Evolutionary conservation across 192 early-diverging fungal genomes (phyloP).

Genomic region (Piromyces sp.): DNA sequence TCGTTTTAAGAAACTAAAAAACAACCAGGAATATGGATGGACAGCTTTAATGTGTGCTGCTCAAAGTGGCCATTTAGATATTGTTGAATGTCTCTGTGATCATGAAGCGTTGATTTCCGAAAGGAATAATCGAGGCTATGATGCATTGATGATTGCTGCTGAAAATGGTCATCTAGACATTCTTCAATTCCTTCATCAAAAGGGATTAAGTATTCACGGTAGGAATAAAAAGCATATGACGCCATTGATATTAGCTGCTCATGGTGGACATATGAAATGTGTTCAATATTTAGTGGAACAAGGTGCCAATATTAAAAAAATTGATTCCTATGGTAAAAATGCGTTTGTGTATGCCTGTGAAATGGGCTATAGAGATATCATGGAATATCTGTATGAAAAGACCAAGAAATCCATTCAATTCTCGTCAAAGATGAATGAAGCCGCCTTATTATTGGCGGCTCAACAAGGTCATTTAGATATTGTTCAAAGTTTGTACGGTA

Average conservation of each 20-base stretch:
- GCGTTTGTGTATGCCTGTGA: background rate
- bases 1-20: background rate
- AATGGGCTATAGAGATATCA: background rate
- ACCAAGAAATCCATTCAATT: background rate
- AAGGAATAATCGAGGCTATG: background rate
- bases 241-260: background rate
- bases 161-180: background rate
- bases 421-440: background rate
- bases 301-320: background rate
- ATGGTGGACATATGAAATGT: background rate
- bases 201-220: background rate
- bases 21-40: background rate
- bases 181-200: background rate
- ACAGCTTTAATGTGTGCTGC: background rate
- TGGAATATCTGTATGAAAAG: background rate
- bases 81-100: too few relatives aligned
- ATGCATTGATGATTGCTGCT: background rate
- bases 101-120: too few relatives aligned
- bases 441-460: background rate
- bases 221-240: background rate
- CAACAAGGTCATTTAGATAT: background rate
- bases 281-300: background rate
- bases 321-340: background rate
- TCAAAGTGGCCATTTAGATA: background rate
- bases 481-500: background rate